Conservation (phyloP, 495 filamentous ascomycete genomes). For the Penicillium coffeae region DNA sequence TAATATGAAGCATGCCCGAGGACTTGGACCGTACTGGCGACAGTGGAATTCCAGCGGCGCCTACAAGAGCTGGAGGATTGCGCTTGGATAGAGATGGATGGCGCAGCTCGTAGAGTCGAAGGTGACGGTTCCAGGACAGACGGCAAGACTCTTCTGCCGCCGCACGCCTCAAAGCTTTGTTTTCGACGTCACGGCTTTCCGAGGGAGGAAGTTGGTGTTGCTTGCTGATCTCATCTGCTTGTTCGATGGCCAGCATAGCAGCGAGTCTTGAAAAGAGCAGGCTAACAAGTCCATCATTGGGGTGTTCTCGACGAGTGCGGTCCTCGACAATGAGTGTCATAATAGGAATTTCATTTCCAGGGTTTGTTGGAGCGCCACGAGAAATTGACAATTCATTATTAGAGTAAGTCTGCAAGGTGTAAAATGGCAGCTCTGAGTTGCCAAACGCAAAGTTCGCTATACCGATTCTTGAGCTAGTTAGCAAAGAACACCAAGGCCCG, state of each 20-base stretch:
- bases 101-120: slow-evolving; percentile 62
- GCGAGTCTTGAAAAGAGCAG: slow-evolving; percentile 69
- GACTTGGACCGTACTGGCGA: slow-evolving; percentile 49
- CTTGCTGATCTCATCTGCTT: slow-evolving; percentile 46
- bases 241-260: slow-evolving; percentile 64
- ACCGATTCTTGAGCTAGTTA: slow-evolving; percentile 29
- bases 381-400: slow-evolving; percentile 38
- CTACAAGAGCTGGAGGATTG: slow-evolving; percentile 48
- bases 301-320: slow-evolving; percentile 50
- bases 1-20: slow-evolving; percentile 36
- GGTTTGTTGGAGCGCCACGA: slow-evolving; percentile 35
- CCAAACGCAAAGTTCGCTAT: slow-evolving; percentile 38
- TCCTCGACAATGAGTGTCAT: slow-evolving; percentile 60
- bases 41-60: slow-evolving; percentile 56
- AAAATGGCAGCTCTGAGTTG: slow-evolving; percentile 40
- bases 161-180: slow-evolving; percentile 56
- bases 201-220: slow-evolving; percentile 38
- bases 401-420: slow-evolving; percentile 41
- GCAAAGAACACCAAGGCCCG: not conserved
- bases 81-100: slow-evolving; percentile 63
- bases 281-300: slow-evolving; percentile 66
- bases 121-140: slow-evolving; percentile 64
- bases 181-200: slow-evolving; percentile 47
- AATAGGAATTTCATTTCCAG: slow-evolving; percentile 42
- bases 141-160: slow-evolving; percentile 70